Conservation (phyloP, 1,139 yeast genomes). For the Pichiaceae sp. region DNA sequence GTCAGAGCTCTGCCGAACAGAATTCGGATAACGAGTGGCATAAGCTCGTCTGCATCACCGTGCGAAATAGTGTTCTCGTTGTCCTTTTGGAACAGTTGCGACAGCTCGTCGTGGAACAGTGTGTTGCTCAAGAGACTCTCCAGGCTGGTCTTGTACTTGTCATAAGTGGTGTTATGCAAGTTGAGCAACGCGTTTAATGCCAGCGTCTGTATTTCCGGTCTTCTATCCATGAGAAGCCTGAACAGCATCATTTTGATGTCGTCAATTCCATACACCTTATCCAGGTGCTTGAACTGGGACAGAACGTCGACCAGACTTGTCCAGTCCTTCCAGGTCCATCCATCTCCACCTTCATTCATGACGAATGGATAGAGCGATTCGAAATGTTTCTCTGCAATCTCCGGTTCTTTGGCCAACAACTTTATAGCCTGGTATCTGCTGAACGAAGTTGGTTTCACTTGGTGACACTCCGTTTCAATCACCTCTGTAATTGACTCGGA, state of each 20-base stretch:
- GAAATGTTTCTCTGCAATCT: constrained; percentile 58
- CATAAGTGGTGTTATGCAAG: constrained; percentile 48
- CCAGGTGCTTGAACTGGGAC: constrained; percentile 57
- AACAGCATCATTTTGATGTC: constrained; percentile 48
- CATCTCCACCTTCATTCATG: constrained; percentile 28
- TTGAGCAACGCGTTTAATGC: constrained; percentile 70
- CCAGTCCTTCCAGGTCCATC: constrained; percentile 59
- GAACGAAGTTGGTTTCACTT: constrained; percentile 28
- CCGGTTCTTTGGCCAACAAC: constrained; percentile 47
- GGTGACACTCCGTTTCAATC: constrained; percentile 29
- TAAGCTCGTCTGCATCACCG: constrained; percentile 47
- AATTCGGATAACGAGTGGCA: constrained; percentile 72
- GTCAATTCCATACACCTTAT: constrained; percentile 40
- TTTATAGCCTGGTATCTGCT: constrained; percentile 41
- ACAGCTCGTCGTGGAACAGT: constrained; percentile 75
- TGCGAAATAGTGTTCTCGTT: constrained; percentile 52
- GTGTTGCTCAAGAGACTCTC: constrained; percentile 74
- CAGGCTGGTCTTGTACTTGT: constrained; percentile 67
- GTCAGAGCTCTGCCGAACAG: constrained; percentile 81
- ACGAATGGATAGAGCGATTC: constrained; percentile 48
- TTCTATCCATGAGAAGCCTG: constrained; percentile 54
- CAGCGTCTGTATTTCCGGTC: constrained; percentile 54
- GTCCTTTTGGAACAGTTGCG: constrained; percentile 45
- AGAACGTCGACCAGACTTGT: constrained; percentile 53
- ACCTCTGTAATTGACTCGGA: constrained; percentile 30